Conservation (phyloP, 371 early-diverging fungal species). For the Globomyces sp. region DNA sequence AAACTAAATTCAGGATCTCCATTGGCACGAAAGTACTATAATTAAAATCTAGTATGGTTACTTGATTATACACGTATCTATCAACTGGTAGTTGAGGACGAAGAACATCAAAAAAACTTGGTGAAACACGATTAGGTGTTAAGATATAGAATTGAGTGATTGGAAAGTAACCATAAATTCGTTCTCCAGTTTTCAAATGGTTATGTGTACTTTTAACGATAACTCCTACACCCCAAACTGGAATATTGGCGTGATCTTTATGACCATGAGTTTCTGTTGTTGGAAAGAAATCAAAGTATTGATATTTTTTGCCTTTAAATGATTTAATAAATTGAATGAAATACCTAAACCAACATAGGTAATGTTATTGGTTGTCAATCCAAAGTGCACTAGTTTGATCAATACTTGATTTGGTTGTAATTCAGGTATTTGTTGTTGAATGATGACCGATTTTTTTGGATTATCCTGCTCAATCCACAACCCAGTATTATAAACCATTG, state of each 20-base stretch:
- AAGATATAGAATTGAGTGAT: slow-evolving; percentile 23
- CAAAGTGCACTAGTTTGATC: slow-evolving; percentile 32
- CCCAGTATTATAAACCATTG: background rate
- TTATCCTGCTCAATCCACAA: background rate
- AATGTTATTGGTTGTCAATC: slow-evolving; percentile 38
- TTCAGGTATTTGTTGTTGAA: background rate
- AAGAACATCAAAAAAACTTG: slow-evolving; percentile 21
- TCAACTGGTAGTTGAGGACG: slow-evolving; percentile 34
- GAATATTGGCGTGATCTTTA: slow-evolving; percentile 19
- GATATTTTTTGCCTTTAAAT: background rate
- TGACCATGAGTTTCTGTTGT: background rate
- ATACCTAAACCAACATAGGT: slow-evolving; percentile 34
- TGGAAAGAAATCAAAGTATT: slow-evolving; percentile 39
- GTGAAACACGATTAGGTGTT: background rate
- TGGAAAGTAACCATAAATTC: slow-evolving; percentile 40
- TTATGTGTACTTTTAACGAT: slow-evolving; percentile 20
- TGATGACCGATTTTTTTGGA: background rate
- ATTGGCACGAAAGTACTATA: slow-evolving; percentile 15
- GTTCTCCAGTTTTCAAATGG: slow-evolving; percentile 21
- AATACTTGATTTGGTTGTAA: slow-evolving; percentile 15
- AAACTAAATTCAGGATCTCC: slow-evolving; percentile 28
- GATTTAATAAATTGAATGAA: background rate
- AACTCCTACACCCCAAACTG: slow-evolving; percentile 38
- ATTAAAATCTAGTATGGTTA: too few species aligned
- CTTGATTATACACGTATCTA: slow-evolving; percentile 30